These are phyloP conservation scores for Carnegiea gigantea DNA, from an alignment of 179 eudicot genomes.

Conservation along the genomic window DNA sequence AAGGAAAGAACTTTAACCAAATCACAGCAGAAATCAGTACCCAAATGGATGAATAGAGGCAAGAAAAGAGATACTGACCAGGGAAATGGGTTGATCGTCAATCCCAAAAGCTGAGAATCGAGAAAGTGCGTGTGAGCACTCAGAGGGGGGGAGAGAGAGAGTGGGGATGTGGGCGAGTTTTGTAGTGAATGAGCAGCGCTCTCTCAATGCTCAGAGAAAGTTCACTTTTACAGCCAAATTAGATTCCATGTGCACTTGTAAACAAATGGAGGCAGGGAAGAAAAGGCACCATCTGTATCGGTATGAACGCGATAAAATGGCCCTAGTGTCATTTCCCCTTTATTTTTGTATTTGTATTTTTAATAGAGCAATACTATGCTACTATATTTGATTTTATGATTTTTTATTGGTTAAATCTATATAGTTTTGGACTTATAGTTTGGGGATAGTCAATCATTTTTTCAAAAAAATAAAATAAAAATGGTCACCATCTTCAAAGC, in stretches of 20 bases:
- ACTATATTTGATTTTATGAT: too few relatives aligned
- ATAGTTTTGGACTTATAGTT: too few relatives aligned
- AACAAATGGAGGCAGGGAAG: constrained; percentile 5
- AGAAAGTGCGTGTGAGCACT: background rate
- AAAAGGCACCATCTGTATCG: background rate
- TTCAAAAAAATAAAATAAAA: too few relatives aligned
- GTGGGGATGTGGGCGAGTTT: constrained; percentile 17
- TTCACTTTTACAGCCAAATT: background rate
- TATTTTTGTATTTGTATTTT: background rate
- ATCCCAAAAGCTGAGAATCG: background rate
- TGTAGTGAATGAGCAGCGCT: constrained; percentile 11
- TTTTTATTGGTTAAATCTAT: too few relatives aligned
- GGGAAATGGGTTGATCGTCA: constrained; percentile 16
- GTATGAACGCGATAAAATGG: constrained; percentile 18
- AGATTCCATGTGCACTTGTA: constrained; percentile 32
- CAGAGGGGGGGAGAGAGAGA: constrained; percentile 10
- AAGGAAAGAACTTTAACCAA: constrained; percentile 3
- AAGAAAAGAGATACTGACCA: constrained; percentile 32
- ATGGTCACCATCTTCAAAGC: too few relatives aligned
- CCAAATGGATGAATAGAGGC: background rate
- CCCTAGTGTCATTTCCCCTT: background rate
- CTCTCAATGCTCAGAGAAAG: background rate
- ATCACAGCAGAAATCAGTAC: constrained; percentile 13
- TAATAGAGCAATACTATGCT: too few relatives aligned
- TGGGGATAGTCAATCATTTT: too few relatives aligned